Percentiles rank a stretch among this genome's conserved stretches.
Evolutionary conservation across 768 basidiomycete species (phyloP).

Genomic region (Tricholoma hemisulphureum): DNA sequence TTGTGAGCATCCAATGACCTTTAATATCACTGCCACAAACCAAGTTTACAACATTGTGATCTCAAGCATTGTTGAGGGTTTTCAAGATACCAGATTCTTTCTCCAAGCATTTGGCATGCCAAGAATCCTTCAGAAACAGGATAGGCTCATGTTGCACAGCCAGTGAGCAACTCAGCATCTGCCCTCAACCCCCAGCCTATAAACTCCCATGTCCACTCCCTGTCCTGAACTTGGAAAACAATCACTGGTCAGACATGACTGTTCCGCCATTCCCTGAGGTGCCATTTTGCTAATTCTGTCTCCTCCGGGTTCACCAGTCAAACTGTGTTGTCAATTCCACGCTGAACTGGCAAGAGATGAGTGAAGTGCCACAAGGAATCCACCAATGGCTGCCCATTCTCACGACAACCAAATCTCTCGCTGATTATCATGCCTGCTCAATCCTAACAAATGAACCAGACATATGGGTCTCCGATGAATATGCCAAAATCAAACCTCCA

Average conservation of each 20-base stretch:
- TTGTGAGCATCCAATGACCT: constrained; percentile 12
- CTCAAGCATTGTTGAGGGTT: constrained; percentile 6
- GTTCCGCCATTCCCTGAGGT: constrained; percentile 6
- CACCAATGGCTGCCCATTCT: constrained; percentile 17
- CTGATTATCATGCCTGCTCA: constrained; percentile 32
- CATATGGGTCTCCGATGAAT: constrained; percentile 21
- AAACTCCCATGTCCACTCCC: neutral
- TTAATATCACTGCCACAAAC: constrained; percentile 28
- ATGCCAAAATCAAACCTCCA: constrained; percentile 28
- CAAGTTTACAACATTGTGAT: constrained; percentile 22
- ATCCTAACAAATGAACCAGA: constrained; percentile 32
- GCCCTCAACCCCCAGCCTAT: constrained; percentile 14
- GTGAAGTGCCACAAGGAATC: constrained; percentile 31
- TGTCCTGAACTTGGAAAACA: constrained; percentile 9
- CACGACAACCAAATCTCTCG: constrained; percentile 21
- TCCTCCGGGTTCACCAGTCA: constrained; percentile 9
- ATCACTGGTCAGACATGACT: constrained; percentile 7
- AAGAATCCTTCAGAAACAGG: constrained; percentile 27
- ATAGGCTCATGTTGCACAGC: constrained; percentile 14
- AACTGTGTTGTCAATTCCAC: constrained; percentile 30
- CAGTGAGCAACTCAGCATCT: constrained; percentile 10
- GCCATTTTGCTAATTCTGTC: constrained; percentile 1
- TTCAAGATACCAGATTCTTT: constrained; percentile 19
- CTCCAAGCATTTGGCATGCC: constrained; percentile 12
- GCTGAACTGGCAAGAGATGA: constrained; percentile 5